phyloP scores from a whole-genome alignment of 805 yeast genomes.

The Yamadazyma tumulicola region DNA sequence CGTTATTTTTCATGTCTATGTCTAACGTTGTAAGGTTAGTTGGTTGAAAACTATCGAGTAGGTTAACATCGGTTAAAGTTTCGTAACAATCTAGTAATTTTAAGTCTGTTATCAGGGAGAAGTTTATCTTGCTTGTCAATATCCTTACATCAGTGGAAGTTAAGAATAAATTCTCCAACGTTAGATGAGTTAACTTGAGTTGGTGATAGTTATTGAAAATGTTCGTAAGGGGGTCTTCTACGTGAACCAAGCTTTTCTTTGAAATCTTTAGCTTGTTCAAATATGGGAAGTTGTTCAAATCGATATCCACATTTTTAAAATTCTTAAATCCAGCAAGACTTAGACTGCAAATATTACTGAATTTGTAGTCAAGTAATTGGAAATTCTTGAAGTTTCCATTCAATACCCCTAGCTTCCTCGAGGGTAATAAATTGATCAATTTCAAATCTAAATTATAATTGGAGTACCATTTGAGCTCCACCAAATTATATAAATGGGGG shows the following conservation, averaged over 20 bases:
- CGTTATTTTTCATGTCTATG: conserved; percentile 9
- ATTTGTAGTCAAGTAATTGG: conserved; percentile 9
- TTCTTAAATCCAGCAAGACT: conserved; percentile 15
- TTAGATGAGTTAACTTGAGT: conserved; percentile 7
- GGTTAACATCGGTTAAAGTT: not conserved
- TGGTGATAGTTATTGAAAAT: conserved; percentile 7
- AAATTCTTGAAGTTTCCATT: conserved; percentile 18
- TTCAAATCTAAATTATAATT: conserved; percentile 14
- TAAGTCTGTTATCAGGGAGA: conserved; percentile 2
- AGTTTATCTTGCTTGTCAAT: conserved; percentile 7
- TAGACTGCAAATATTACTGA: conserved; percentile 10
- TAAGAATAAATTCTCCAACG: conserved; percentile 13
- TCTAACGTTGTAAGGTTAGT: conserved; percentile 6
- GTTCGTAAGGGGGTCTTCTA: conserved; percentile 11
- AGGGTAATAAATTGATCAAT: conserved; percentile 15
- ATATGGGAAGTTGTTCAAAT: conserved; percentile 11
- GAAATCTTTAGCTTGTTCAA: conserved; percentile 16
- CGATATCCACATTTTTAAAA: conserved; percentile 11
- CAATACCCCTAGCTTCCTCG: conserved; percentile 8
- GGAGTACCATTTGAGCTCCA: conserved; percentile 18
- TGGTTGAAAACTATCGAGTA: conserved; percentile 3
- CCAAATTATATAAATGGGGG: conserved; percentile 14
- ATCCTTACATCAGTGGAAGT: conserved; percentile 6
- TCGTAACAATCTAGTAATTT: conserved; percentile 13
- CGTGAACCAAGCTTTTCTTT: conserved; percentile 10